phyloP scores from a whole-genome alignment of 2,329 filamentous ascomycete species.

The Aureobasidium sp. region DNA sequence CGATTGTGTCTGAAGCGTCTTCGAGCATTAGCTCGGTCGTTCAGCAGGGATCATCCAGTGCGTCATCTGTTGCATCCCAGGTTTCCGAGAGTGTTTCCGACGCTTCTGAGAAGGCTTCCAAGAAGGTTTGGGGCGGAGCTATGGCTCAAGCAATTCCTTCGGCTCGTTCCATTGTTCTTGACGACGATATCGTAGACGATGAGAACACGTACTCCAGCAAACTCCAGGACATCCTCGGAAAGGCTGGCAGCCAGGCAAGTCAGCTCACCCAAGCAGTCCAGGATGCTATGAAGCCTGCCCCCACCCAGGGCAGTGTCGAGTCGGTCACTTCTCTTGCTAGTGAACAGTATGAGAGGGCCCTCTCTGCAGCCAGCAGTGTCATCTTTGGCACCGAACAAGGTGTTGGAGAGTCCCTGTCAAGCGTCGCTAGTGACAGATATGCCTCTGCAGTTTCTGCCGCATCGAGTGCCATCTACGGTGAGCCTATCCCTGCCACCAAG shows the following conservation, averaged over 20 bases:
- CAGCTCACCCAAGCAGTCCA: constrained; percentile 50
- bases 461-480: constrained; percentile 50
- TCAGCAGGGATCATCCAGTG: constrained; percentile 23
- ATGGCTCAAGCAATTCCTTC: constrained; percentile 46
- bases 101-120: constrained; percentile 20
- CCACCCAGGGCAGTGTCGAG: constrained; percentile 41
- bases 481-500: constrained; percentile 38
- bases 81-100: constrained; percentile 28
- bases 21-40: constrained; percentile 9
- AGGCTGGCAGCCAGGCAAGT: constrained; percentile 46
- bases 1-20: constrained; percentile 18
- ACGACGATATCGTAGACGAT: constrained; percentile 39
- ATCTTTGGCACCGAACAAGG: constrained; percentile 45
- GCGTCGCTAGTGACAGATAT: constrained; percentile 48
- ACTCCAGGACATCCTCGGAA: constrained; percentile 44
- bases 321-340: constrained; percentile 47
- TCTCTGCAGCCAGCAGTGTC: constrained; percentile 50
- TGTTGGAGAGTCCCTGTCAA: constrained; percentile 39
- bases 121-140: constrained; percentile 48
- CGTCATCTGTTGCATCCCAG: constrained; percentile 21
- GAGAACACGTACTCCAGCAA: constrained; percentile 43
- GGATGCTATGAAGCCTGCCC: constrained; percentile 45
- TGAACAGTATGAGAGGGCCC: constrained; percentile 50
- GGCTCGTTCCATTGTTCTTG: constrained; percentile 42
- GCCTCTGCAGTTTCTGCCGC: constrained; percentile 52